Conservation (phyloP, 371 early-diverging fungal species). For the Lichtheimia corymbifera region DNA sequence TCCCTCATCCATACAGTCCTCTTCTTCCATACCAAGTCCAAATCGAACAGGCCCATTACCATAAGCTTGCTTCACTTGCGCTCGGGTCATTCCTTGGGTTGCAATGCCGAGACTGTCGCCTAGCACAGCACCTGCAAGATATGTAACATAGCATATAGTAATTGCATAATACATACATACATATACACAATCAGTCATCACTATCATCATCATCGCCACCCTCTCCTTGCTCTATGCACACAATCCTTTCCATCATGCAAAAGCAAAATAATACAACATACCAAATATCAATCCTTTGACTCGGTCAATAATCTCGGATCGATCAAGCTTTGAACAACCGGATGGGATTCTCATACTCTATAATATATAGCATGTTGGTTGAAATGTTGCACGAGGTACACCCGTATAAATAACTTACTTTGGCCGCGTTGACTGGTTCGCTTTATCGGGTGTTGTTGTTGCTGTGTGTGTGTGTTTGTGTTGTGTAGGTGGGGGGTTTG, state of each 20-base stretch:
- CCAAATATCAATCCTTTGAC: conserved; percentile 53
- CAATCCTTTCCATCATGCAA: too few species aligned
- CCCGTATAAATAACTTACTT: background rate
- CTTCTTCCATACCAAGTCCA: conserved; percentile 41
- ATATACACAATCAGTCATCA: too few species aligned
- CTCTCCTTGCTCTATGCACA: too few species aligned
- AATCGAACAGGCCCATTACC: conserved; percentile 63
- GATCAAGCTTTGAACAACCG: conserved; percentile 44
- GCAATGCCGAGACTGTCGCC: conserved; percentile 74
- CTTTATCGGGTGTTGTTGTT: too few species aligned
- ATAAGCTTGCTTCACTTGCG: conserved; percentile 43
- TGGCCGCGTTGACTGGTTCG: too few species aligned
- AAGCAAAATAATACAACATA: conserved; percentile 8
- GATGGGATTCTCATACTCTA: conserved; percentile 45
- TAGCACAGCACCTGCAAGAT: conserved; percentile 58
- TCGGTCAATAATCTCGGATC: conserved; percentile 41
- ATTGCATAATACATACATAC: too few species aligned
- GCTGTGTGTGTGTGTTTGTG: background rate
- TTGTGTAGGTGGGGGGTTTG: background rate
- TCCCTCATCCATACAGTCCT: conserved; percentile 28
- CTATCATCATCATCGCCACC: too few species aligned
- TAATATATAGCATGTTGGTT: background rate
- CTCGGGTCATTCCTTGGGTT: conserved; percentile 64
- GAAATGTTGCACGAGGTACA: background rate
- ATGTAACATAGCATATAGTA: background rate